Evolutionary conservation across 345 rosid genomes (phyloP).

Genomic region (Arabidopsis suecica): DNA sequence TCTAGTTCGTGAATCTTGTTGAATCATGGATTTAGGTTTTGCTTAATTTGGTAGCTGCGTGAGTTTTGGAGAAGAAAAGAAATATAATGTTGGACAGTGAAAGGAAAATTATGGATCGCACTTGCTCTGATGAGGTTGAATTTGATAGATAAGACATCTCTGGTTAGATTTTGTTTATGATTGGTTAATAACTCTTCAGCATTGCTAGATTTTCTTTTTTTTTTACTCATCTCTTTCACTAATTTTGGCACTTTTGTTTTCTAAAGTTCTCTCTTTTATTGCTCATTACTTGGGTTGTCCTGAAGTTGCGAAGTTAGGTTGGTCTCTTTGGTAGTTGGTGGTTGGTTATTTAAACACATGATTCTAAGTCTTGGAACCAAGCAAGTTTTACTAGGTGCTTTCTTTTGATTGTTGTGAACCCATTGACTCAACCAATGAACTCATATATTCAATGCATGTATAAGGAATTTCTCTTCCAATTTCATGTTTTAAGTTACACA

Average conservation of each 20-base stretch:
- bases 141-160: not conserved
- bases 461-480: not conserved
- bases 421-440: not conserved
- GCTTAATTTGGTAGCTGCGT: not conserved
- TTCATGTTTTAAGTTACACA: not conserved
- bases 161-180: not conserved
- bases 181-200: not conserved
- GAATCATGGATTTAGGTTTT: conserved; percentile 6
- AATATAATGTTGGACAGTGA: not conserved
- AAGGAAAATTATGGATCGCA: conserved; percentile 22
- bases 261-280: conserved; percentile 7
- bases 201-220: not conserved
- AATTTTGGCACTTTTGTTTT: not conserved
- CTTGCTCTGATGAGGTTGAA: conserved; percentile 14
- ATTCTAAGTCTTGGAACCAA: not conserved
- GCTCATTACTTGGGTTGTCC: not conserved
- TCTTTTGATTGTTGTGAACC: not conserved
- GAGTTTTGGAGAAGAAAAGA: not conserved
- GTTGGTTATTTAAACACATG: not conserved
- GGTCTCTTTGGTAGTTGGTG: conserved; percentile 1
- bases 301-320: conserved; percentile 1
- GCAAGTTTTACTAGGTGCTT: not conserved
- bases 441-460: not conserved
- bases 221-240: not conserved
- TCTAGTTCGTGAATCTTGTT: not conserved